A percentile compares a stretch with the other conserved stretches of the same genome.
These are phyloP conservation scores for Zymoseptoria brevis DNA, from an alignment of 2,329 filamentous ascomycete genomes.

Conservation along the genomic window DNA sequence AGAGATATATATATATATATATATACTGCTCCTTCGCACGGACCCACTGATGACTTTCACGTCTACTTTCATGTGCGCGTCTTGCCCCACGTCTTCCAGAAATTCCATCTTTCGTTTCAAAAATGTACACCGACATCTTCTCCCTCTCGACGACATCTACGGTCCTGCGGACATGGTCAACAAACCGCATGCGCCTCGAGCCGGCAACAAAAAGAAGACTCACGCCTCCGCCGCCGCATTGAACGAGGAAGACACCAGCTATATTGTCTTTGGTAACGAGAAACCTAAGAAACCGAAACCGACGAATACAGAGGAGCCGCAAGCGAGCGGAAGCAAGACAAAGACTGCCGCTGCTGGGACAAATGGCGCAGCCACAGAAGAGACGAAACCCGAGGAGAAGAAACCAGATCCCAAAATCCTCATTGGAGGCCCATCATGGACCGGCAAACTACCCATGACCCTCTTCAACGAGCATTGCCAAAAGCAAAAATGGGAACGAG, in stretches of 20 bases:
- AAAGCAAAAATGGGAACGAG: slow-evolving; percentile 90
- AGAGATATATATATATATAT: not conserved
- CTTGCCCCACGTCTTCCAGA: not conserved
- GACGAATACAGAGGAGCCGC: slow-evolving; percentile 11
- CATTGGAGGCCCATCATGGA: slow-evolving; percentile 94
- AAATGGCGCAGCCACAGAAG: slow-evolving; percentile 4
- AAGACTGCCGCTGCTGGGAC: slow-evolving; percentile 19
- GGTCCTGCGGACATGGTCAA: slow-evolving; percentile 35
- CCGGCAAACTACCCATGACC: slow-evolving; percentile 90
- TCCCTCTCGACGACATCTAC: not conserved
- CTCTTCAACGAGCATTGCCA: slow-evolving; percentile 90
- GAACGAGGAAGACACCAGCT: slow-evolving; percentile 42
- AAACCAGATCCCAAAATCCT: slow-evolving; percentile 62
- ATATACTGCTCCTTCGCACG: not conserved
- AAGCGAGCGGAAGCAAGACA: slow-evolving; percentile 20
- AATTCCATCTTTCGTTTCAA: not conserved
- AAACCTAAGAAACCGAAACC: slow-evolving; percentile 37
- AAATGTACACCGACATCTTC: not conserved
- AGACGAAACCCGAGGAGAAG: slow-evolving; percentile 34
- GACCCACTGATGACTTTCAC: not conserved
- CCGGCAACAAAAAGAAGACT: slow-evolving; percentile 35
- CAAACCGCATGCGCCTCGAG: slow-evolving; percentile 41
- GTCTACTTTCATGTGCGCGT: not conserved
- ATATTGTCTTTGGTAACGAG: slow-evolving; percentile 42
- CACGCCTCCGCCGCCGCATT: slow-evolving; percentile 24